phyloP scores from a whole-genome alignment of 1,284 basidiomycete genomes.

The Ganoderma sp. region DNA sequence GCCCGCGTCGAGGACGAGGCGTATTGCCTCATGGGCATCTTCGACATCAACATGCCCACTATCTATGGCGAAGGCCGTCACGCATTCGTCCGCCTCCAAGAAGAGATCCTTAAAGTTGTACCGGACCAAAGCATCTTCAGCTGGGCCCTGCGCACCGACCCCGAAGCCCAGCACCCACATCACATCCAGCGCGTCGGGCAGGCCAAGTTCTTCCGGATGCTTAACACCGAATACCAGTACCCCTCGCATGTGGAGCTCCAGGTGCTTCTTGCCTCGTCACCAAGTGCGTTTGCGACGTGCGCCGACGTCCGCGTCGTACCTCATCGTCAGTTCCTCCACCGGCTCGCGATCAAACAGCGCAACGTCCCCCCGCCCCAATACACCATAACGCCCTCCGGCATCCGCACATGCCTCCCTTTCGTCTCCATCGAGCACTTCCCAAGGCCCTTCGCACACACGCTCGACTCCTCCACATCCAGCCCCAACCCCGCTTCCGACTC shows the following conservation, averaged over 20 bases:
- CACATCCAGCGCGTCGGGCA: neutral
- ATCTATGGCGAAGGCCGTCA: slow-evolving; percentile 13
- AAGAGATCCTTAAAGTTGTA: slow-evolving; percentile 8
- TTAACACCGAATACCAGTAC: slow-evolving; percentile 1
- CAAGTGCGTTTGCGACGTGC: slow-evolving; percentile 1
- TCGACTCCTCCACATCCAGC: neutral
- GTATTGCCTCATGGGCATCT: slow-evolving; percentile 16
- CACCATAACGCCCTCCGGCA: slow-evolving; percentile 2
- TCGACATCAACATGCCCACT: slow-evolving; percentile 11
- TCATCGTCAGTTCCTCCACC: neutral
- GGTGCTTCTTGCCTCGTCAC: neutral
- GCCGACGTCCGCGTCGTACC: neutral
- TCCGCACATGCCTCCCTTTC: neutral
- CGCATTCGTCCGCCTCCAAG: slow-evolving; percentile 12
- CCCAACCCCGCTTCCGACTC: neutral
- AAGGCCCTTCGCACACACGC: neutral
- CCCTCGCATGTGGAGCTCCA: slow-evolving; percentile 1
- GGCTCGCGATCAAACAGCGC: neutral
- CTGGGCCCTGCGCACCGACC: neutral
- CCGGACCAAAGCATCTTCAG: slow-evolving; percentile 3
- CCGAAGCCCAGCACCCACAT: neutral
- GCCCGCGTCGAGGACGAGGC: slow-evolving; percentile 12
- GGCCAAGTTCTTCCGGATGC: slow-evolving; percentile 4
- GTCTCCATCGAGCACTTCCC: slow-evolving; percentile 4
- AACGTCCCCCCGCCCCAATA: neutral